Percentiles rank a stretch among this genome's conserved stretches.
These are phyloP conservation scores for Penstemon eatonii DNA, from an alignment of 257 asterid species.

Conservation along the genomic window DNA sequence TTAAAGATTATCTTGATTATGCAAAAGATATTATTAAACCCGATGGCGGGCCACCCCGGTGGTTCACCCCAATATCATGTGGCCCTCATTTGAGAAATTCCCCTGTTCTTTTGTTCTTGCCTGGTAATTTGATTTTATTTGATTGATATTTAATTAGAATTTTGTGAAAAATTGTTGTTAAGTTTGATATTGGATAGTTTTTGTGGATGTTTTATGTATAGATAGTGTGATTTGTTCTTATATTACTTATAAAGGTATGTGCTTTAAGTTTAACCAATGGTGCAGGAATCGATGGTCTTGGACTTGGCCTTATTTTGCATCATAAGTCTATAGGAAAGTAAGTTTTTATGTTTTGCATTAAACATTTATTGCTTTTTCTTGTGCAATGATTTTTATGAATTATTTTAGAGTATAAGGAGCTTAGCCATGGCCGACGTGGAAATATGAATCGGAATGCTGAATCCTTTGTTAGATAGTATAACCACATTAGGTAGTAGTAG, in stretches of 20 bases:
- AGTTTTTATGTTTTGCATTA: conserved; percentile 15
- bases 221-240: too few relatives aligned
- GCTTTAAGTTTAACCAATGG: background rate
- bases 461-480: too few relatives aligned
- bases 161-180: too few relatives aligned
- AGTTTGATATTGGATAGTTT: background rate
- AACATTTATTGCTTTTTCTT: too few relatives aligned
- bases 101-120: conserved; percentile 78
- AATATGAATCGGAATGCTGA: too few relatives aligned
- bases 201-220: too few relatives aligned
- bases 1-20: conserved; percentile 43
- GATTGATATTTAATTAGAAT: background rate
- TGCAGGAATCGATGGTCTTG: conserved; percentile 93
- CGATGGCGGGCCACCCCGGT: conserved; percentile 91
- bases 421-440: too few relatives aligned
- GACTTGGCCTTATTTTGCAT: conserved; percentile 86
- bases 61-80: conserved; percentile 86
- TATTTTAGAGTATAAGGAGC: too few relatives aligned
- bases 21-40: conserved; percentile 61
- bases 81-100: conserved; percentile 72
- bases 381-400: too few relatives aligned
- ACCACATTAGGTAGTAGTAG: too few relatives aligned
- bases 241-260: background rate
- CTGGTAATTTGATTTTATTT: conserved; percentile 53
- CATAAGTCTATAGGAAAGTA: conserved; percentile 89